Conservation (phyloP, 78 protist genomes). For the Ministeria vibrans region DNA sequence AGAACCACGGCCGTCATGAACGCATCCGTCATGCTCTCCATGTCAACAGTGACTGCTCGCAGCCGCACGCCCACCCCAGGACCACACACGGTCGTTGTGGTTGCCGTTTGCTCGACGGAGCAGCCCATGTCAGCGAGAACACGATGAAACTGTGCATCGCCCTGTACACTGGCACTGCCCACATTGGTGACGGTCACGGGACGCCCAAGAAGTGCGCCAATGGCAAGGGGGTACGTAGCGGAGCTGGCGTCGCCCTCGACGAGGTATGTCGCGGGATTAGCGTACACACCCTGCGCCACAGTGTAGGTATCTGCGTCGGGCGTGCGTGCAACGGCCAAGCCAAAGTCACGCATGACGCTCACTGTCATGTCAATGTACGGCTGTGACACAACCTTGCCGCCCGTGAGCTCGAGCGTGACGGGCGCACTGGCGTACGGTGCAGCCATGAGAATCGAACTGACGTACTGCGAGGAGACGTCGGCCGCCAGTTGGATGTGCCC, state of each 20-base stretch:
- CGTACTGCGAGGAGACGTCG: conserved; percentile 51
- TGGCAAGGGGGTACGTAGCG: conserved; percentile 72
- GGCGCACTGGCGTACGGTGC: conserved; percentile 61
- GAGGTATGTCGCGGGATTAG: conserved; percentile 4
- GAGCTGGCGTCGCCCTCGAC: conserved; percentile 60
- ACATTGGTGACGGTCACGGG: conserved; percentile 32
- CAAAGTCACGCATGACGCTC: conserved; percentile 34
- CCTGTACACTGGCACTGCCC: conserved; percentile 41
- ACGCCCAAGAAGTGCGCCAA: conserved; percentile 60
- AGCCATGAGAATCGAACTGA: conserved; percentile 51
- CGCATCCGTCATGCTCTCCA: conserved; percentile 67
- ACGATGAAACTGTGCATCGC: conserved; percentile 57
- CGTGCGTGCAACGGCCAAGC: conserved; percentile 14
- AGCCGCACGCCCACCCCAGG: conserved; percentile 16
- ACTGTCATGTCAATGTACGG: conserved; percentile 76
- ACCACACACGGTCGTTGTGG: conserved; percentile 44
- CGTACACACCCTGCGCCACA: conserved; percentile 16
- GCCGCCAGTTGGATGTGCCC: conserved; percentile 50
- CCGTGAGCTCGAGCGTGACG: conserved; percentile 5
- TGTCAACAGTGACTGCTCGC: conserved; percentile 39
- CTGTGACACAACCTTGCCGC: conserved; percentile 40
- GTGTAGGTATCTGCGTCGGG: conserved; percentile 1
- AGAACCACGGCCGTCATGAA: conserved; percentile 74
- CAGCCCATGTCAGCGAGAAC: conserved; percentile 68
- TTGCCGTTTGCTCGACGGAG: conserved; percentile 34